Evolutionary conservation across 352 stramenopile genomes (phyloP), one percentile per base, ranked within the genome.

Genomic region (Poterioochromonas sp.): DNA sequence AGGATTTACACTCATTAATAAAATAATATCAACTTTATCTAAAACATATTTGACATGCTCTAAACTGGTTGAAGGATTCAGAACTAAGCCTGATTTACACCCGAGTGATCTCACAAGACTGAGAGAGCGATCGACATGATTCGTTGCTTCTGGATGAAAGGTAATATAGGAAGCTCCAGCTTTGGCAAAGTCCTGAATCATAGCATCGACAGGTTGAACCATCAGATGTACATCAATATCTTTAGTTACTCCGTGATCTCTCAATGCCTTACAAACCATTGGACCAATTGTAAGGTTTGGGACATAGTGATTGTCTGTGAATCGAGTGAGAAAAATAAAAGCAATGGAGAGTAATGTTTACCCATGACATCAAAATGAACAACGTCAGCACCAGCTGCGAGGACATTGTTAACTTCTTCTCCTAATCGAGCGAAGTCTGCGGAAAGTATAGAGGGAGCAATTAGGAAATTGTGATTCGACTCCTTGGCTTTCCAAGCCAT

Each of bases 261-360:
- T 85, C 47, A 93, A 83, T 11, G 87, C 88, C 82, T 92, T 92
- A 85, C 88, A 93, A 0, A 93, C 88, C 83, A 93, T 90, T 49
- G 89, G 89, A 79, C 89, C 89, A 74, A 94, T 92, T 53, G 89
- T 94, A 40, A 94, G 84, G 82, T 93, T 94, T 62, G 89, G 89
- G 0, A 94, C 88, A 79, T 92, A 94, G 83, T 94, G 88, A 82
- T 92, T 93, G 81, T 94, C 89, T 89, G 93, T 94, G 8, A n/a
- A 76, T 5, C 5, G 18, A 41, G 15, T 29, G 37, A 76, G 3
- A 64, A 32, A 70, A 41, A 41, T 1, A 73, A 32, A 73, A 32
- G 29, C 26, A 73, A 18, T n/a, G 47, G 26, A 58, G 47, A 58
- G 47, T 29, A 47, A 71, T 29, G 2, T 32, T 37, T 78, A 54